Conservation (phyloP, 352 stramenopile genomes). For the Globisporangium cylindrosporum region DNA sequence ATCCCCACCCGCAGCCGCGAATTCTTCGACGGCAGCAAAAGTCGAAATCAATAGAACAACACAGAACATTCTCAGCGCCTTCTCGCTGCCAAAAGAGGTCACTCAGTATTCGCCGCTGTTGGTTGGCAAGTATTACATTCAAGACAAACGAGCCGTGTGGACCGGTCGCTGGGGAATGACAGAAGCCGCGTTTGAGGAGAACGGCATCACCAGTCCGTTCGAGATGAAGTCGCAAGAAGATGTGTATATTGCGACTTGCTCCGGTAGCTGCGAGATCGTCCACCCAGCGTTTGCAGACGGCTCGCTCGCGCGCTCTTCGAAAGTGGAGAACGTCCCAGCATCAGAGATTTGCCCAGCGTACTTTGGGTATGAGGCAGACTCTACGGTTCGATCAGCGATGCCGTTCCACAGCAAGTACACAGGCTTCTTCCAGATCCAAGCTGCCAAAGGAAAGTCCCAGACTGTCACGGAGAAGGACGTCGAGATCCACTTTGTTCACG, state of each 20-base stretch:
- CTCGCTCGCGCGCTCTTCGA: conserved; percentile 54
- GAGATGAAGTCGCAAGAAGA: conserved; percentile 88
- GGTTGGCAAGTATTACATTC: conserved; percentile 81
- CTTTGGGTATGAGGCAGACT: conserved; percentile 65
- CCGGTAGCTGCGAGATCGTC: conserved; percentile 28
- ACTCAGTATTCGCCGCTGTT: conserved; percentile 71
- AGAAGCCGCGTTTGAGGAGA: conserved; percentile 69
- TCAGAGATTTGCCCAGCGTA: conserved; percentile 54
- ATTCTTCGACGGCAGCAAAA: background rate
- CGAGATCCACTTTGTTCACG: conserved; percentile 77
- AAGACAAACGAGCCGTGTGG: conserved; percentile 80
- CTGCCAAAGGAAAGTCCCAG: conserved; percentile 77
- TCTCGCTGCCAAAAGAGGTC: conserved; percentile 45
- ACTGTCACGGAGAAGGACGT: conserved; percentile 82
- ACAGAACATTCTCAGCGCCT: conserved; percentile 8
- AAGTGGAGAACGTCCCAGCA: conserved; percentile 31
- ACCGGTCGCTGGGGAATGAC: conserved; percentile 83
- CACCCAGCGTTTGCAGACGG: conserved; percentile 49
- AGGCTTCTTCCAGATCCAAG: conserved; percentile 86
- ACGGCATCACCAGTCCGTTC: conserved; percentile 77
- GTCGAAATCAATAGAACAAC: background rate
- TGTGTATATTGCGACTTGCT: conserved; percentile 52
- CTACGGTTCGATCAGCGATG: conserved; percentile 57
- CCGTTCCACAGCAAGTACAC: conserved; percentile 82
- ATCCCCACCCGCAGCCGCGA: background rate